Evolutionary conservation across 2,329 filamentous ascomycete species (phyloP).

Genomic region (Xylariaceae sp.): DNA sequence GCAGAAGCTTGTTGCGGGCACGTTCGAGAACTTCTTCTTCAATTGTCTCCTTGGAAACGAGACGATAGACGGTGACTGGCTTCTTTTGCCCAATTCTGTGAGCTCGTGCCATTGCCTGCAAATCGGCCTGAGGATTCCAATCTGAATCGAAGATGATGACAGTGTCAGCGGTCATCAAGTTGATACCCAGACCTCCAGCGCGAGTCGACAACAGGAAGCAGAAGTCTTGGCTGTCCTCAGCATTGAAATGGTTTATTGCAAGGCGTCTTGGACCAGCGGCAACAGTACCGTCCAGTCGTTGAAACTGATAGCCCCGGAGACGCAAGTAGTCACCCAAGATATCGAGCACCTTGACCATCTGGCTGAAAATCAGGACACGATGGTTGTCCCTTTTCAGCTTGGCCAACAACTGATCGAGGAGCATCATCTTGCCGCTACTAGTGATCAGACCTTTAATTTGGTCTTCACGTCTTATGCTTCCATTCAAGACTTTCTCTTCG

Average conservation of each 20-base stretch:
- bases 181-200: slow-evolving; percentile 96
- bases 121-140: slow-evolving; percentile 97
- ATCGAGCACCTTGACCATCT: slow-evolving; percentile 99
- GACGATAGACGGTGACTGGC: slow-evolving; percentile 91
- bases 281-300: slow-evolving; percentile 93
- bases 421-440: slow-evolving; percentile 99
- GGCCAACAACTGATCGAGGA: slow-evolving; percentile 88
- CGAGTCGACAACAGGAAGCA: slow-evolving; percentile 93
- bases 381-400: slow-evolving; percentile 94
- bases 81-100: slow-evolving; percentile 97
- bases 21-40: slow-evolving; percentile 97
- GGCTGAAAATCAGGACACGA: slow-evolving; percentile 95
- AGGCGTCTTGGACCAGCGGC: slow-evolving; percentile 82
- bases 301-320: slow-evolving; percentile 90
- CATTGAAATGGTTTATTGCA: slow-evolving; percentile 98
- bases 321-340: slow-evolving; percentile 93
- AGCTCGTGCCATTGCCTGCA: slow-evolving; percentile 97
- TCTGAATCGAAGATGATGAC: slow-evolving; percentile 98
- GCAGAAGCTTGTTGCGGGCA: slow-evolving; percentile 92
- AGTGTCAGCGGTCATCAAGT: slow-evolving; percentile 97
- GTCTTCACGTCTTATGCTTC: slow-evolving; percentile 80
- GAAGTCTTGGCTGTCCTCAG: slow-evolving; percentile 93
- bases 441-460: slow-evolving; percentile 90
- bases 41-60: slow-evolving; percentile 97
- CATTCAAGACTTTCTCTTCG: slow-evolving; percentile 82